These are phyloP conservation scores for Wallacemonas rigidus DNA, from an alignment of 208 protist genomes.

Conservation along the genomic window DNA sequence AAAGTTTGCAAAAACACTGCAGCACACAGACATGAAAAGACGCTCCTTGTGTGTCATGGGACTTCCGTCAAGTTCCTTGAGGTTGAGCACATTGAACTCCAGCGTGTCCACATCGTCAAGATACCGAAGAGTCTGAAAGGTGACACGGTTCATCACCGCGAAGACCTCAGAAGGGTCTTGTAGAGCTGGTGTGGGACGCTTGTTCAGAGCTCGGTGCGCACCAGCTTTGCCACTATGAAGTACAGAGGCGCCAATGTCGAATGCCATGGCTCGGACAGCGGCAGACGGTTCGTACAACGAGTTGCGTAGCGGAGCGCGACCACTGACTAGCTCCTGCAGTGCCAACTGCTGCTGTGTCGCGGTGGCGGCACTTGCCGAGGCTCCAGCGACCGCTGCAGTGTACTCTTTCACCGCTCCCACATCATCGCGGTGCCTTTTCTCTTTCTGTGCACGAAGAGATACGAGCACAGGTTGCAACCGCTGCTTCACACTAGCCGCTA, in stretches of 20 bases:
- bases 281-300: constrained; percentile 14
- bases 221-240: constrained; percentile 19
- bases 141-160: constrained; percentile 64
- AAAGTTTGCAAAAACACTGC: constrained; percentile 85
- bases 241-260: constrained; percentile 36
- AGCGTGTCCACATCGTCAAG: constrained; percentile 79
- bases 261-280: constrained; percentile 26
- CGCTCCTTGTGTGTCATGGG: constrained; percentile 72
- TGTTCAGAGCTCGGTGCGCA: constrained; percentile 20
- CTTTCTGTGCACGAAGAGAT: background rate
- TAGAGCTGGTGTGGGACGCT: constrained; percentile 42
- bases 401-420: background rate
- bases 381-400: background rate
- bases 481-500: constrained; percentile 15
- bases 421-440: background rate
- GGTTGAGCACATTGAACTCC: constrained; percentile 68
- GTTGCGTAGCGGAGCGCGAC: constrained; percentile 33
- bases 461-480: constrained; percentile 3
- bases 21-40: constrained; percentile 83
- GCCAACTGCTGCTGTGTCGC: constrained; percentile 13
- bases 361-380: background rate
- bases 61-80: constrained; percentile 73
- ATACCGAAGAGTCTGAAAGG: constrained; percentile 74
- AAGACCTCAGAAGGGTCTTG: constrained; percentile 74
- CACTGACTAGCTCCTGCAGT: constrained; percentile 29